Percentiles rank a stretch among this genome's conserved stretches.
Conservation (phyloP, 2,329 filamentous ascomycete genomes). For the Colletotrichum gloeosporioides region DNA sequence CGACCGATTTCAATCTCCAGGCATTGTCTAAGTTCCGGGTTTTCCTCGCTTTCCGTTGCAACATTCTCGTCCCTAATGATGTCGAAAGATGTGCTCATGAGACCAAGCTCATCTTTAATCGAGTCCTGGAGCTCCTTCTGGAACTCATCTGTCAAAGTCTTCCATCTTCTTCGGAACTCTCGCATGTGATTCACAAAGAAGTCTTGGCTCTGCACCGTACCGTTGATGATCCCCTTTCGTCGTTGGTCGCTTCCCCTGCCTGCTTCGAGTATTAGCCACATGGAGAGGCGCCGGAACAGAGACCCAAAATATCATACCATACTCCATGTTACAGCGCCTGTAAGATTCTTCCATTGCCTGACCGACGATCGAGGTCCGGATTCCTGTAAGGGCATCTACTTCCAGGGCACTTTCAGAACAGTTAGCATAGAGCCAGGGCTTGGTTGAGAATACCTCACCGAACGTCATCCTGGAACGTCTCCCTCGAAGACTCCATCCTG, state of each 20-base stretch:
- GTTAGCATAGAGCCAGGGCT: neutral
- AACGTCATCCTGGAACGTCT: conserved; percentile 25
- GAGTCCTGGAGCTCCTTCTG: neutral
- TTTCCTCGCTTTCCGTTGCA: neutral
- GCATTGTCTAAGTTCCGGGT: neutral
- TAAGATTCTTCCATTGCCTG: conserved; percentile 41
- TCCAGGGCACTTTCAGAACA: conserved; percentile 31
- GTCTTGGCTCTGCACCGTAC: conserved; percentile 24
- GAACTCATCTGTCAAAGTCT: neutral
- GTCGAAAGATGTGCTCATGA: neutral
- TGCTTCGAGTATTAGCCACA: neutral
- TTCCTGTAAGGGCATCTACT: conserved; percentile 37
- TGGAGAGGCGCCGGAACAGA: fast-evolving
- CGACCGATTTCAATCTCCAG: neutral
- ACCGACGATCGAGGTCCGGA: conserved; percentile 43
- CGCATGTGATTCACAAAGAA: conserved; percentile 31
- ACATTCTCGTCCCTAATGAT: neutral
- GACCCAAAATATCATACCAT: conserved; percentile 29
- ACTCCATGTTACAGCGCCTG: conserved; percentile 30
- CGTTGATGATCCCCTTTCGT: conserved; percentile 38
- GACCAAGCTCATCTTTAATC: neutral
- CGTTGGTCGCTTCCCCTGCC: conserved; percentile 32
- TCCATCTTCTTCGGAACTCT: neutral
- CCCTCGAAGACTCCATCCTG: conserved; percentile 24
- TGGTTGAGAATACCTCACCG: neutral